Evolutionary conservation across 352 stramenopile species (phyloP).

Genomic region (Phytophthora agathidicida): DNA sequence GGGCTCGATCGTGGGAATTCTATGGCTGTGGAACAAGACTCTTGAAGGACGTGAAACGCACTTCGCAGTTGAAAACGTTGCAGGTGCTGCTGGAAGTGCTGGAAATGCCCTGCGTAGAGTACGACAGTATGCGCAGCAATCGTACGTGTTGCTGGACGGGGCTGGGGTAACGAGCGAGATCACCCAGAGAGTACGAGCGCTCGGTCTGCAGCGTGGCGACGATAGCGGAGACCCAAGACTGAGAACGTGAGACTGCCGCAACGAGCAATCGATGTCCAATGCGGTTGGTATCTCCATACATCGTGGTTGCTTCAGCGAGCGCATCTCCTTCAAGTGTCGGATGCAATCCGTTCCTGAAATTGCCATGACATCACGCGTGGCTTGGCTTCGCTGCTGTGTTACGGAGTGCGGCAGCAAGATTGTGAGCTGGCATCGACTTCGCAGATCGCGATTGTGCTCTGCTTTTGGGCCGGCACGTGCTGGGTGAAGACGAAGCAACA

Average conservation of each 20-base stretch:
- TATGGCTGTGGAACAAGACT: background rate
- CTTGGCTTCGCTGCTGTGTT: conserved; percentile 16
- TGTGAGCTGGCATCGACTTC: conserved; percentile 19
- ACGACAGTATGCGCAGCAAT: conserved; percentile 14
- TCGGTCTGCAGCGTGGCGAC: background rate
- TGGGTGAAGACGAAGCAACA: conserved; percentile 24
- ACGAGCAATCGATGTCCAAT: conserved; percentile 2
- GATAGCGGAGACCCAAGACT: conserved; percentile 1
- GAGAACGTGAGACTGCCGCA: background rate
- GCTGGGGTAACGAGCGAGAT: conserved; percentile 17
- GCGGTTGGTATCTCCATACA: no score
- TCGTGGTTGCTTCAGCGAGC: no score
- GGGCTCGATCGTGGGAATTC: background rate
- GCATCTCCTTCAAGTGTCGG: no score
- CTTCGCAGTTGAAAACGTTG: background rate
- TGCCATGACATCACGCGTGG: conserved; percentile 33
- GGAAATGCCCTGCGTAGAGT: background rate
- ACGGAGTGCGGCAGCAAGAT: conserved; percentile 9
- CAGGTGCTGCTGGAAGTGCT: background rate
- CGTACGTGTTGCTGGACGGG: conserved; percentile 7
- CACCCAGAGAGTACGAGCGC: conserved; percentile 20
- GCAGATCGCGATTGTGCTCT: conserved; percentile 28
- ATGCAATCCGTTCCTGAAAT: conserved; percentile 13
- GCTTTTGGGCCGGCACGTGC: conserved; percentile 27
- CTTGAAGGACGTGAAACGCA: background rate